These are phyloP conservation scores for Theileria equi DNA, from an alignment of 169 alveolate species.

Conservation along the genomic window DNA sequence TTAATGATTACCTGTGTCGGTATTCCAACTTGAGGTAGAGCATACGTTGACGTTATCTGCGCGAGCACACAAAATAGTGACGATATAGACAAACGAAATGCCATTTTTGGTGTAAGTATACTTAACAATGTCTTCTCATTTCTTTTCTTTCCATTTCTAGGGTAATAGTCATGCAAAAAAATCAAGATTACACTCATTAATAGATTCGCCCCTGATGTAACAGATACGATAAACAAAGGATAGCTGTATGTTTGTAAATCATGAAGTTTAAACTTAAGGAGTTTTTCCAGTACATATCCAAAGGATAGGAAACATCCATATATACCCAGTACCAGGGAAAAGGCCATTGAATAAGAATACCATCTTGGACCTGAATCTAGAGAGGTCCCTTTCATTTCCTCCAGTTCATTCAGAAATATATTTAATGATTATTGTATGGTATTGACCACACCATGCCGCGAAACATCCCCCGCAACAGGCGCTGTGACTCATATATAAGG, in stretches of 20 bases:
- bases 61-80: constrained; percentile 78
- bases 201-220: constrained; percentile 17
- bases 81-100: constrained; percentile 61
- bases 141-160: not conserved
- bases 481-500: too few species aligned
- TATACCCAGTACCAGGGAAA: constrained; percentile 40
- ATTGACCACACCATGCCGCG: too few species aligned
- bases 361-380: constrained; percentile 3
- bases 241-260: not conserved
- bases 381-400: constrained; percentile 1
- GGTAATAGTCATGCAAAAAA: constrained; percentile 15
- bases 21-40: constrained; percentile 81
- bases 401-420: too few species aligned
- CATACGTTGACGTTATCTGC: constrained; percentile 78
- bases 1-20: constrained; percentile 89
- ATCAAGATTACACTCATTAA: constrained; percentile 14
- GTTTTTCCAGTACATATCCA: constrained; percentile 69
- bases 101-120: constrained; percentile 10
- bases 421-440: too few species aligned
- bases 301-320: constrained; percentile 65
- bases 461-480: too few species aligned
- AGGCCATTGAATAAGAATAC: not conserved
- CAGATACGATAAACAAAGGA: constrained; percentile 17
- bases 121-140: constrained; percentile 23
- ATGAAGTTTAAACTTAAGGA: constrained; percentile 23